Percentiles rank a stretch among this genome's conserved stretches.
phyloP scores from a whole-genome alignment of 192 early-diverging fungal genomes.

The Mortierella claussenii region DNA sequence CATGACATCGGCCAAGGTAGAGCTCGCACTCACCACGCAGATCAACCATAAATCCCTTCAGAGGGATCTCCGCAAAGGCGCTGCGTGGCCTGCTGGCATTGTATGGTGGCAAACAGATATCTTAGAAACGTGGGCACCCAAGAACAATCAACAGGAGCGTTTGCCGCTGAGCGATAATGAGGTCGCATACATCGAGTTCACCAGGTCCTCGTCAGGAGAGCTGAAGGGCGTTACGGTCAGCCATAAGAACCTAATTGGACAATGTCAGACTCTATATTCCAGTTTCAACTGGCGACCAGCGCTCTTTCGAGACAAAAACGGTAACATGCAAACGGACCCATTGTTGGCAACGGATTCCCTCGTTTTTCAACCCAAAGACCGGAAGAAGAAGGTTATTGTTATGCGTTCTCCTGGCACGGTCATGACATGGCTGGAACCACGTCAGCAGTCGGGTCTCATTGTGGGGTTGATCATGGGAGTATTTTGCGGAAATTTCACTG shows the following conservation, averaged over 20 bases:
- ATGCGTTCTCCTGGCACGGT: constrained; percentile 57
- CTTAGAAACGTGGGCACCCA: constrained; percentile 67
- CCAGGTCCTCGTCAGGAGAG: constrained; percentile 79
- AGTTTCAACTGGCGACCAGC: constrained; percentile 34
- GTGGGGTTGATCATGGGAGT: constrained; percentile 70
- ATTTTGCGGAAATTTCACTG: constrained; percentile 70
- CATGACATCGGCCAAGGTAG: constrained; percentile 69
- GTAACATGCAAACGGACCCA: constrained; percentile 32
- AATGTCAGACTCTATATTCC: constrained; percentile 56
- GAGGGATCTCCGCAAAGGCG: constrained; percentile 70
- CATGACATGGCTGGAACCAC: constrained; percentile 74
- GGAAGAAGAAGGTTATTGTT: constrained; percentile 1
- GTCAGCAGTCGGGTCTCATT: constrained; percentile 80
- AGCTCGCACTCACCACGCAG: constrained; percentile 79
- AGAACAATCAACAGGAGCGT: constrained; percentile 58
- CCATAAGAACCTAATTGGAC: constrained; percentile 74
- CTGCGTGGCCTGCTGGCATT: constrained; percentile 68
- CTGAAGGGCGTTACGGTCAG: constrained; percentile 81
- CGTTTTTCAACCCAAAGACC: constrained; percentile 3
- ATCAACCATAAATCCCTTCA: constrained; percentile 71
- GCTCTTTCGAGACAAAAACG: constrained; percentile 30
- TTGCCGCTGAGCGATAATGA: constrained; percentile 58
- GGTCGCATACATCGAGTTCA: constrained; percentile 84
- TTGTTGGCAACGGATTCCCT: constrained; percentile 11
- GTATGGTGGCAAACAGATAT: constrained; percentile 84